phyloP scores from a whole-genome alignment of 2,329 filamentous ascomycete species.

The Diaporthe sp. region DNA sequence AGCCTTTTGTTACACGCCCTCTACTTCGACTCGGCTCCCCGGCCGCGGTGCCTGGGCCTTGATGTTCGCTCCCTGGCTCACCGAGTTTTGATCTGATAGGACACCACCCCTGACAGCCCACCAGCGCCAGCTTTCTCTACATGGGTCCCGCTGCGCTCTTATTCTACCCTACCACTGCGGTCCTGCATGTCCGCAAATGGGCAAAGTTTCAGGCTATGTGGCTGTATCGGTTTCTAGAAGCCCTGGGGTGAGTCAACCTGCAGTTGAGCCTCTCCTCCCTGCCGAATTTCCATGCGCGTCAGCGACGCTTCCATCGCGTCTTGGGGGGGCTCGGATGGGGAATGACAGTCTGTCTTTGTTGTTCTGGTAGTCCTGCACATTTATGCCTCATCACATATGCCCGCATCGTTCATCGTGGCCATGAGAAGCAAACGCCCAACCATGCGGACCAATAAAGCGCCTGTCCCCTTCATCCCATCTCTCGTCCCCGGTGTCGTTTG shows the following conservation, averaged over 20 bases:
- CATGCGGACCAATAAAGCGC: slow-evolving; percentile 29
- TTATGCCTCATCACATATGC: slow-evolving; percentile 35
- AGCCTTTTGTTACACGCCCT: slow-evolving; percentile 17
- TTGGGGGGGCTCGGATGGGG: background rate
- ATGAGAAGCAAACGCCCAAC: slow-evolving; percentile 34
- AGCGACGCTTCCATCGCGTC: slow-evolving; percentile 24
- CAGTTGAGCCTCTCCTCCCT: slow-evolving; percentile 36
- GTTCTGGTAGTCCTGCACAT: slow-evolving; percentile 33
- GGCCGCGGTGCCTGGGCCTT: slow-evolving; percentile 10
- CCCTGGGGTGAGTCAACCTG: slow-evolving; percentile 30
- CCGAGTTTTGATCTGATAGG: slow-evolving; percentile 34
- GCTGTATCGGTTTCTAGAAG: slow-evolving; percentile 38
- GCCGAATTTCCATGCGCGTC: slow-evolving; percentile 15
- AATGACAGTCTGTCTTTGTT: background rate
- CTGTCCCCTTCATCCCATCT: slow-evolving; percentile 22
- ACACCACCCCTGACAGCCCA: slow-evolving; percentile 5
- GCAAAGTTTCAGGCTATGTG: slow-evolving; percentile 31
- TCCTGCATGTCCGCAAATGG: slow-evolving; percentile 34
- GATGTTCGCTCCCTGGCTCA: slow-evolving; percentile 11
- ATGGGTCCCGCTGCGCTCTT: slow-evolving; percentile 32
- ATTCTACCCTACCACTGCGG: background rate
- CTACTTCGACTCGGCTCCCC: background rate
- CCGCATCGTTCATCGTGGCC: slow-evolving; percentile 24
- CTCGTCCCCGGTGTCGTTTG: slow-evolving; percentile 21
- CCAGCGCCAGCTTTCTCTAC: slow-evolving; percentile 35